Conservation (phyloP, 1,139 yeast species). For the Geotrichum candidum region DNA sequence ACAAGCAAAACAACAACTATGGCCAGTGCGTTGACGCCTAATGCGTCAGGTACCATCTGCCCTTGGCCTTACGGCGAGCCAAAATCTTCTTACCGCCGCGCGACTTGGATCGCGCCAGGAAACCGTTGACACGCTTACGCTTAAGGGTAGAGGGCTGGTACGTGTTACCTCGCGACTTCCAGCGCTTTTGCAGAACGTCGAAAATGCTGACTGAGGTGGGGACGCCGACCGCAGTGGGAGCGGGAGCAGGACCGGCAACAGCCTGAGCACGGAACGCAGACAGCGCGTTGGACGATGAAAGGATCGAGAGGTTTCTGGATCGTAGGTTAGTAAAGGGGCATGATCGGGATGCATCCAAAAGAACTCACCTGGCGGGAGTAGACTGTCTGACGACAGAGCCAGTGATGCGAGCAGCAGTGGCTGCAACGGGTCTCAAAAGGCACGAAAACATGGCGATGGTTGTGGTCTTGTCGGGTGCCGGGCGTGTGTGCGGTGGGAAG, state of each 20-base stretch:
- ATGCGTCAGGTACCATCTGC: constrained; percentile 90
- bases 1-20: not conserved
- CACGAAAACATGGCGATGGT: not conserved
- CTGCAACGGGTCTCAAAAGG: not conserved
- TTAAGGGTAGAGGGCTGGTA: constrained; percentile 90
- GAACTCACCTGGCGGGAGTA: not conserved
- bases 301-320: constrained; percentile 21
- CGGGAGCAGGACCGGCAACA: constrained; percentile 16
- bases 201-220: constrained; percentile 21
- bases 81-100: constrained; percentile 74
- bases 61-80: constrained; percentile 75
- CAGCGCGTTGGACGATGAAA: constrained; percentile 18
- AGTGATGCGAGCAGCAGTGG: not conserved
- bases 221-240: constrained; percentile 11
- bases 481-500: not conserved
- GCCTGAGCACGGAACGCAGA: constrained; percentile 19
- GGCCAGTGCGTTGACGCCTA: constrained; percentile 31
- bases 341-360: not conserved
- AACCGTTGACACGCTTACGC: constrained; percentile 86
- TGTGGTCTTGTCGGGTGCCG: not conserved
- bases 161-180: constrained; percentile 88
- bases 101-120: constrained; percentile 79
- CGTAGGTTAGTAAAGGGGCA: not conserved
- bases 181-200: constrained; percentile 46
- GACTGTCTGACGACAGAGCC: not conserved